Percentiles rank a stretch among this genome's conserved stretches.
Conservation (phyloP, 2,329 filamentous ascomycete species). For the Mollisiaceae sp. region DNA sequence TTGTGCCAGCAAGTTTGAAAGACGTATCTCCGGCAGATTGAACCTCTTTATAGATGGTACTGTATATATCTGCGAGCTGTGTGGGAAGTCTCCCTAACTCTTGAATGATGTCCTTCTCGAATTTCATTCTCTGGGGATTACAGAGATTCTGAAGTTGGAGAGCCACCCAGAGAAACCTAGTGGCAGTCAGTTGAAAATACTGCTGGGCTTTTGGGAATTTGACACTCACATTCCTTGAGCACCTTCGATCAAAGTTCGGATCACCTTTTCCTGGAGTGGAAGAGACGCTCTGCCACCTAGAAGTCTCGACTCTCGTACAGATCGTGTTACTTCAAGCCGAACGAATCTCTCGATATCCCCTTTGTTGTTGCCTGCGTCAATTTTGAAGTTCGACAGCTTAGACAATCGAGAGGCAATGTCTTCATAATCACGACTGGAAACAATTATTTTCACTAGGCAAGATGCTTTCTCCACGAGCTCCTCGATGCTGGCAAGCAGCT, state of each 20-base stretch:
- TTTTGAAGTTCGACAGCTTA: background rate
- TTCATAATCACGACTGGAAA: background rate
- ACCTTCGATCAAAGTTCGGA: background rate
- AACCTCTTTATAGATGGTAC: background rate
- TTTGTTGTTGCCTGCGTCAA: background rate
- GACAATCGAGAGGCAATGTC: background rate
- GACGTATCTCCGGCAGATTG: background rate
- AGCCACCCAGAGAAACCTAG: background rate
- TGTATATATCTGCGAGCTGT: background rate
- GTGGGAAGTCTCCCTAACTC: background rate
- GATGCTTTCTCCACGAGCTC: background rate
- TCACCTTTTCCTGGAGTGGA: background rate
- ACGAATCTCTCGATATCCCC: background rate
- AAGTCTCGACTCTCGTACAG: background rate
- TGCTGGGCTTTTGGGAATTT: background rate
- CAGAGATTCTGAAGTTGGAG: background rate
- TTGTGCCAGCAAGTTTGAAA: background rate
- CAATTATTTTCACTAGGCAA: background rate
- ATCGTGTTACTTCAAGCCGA: background rate
- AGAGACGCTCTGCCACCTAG: background rate
- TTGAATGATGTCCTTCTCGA: background rate
- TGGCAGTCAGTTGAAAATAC: background rate
- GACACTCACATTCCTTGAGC: background rate
- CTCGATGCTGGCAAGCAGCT: background rate
- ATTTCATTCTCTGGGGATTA: background rate